Conservation (phyloP, 2,329 filamentous ascomycete species). For the Diaporthe sp. region DNA sequence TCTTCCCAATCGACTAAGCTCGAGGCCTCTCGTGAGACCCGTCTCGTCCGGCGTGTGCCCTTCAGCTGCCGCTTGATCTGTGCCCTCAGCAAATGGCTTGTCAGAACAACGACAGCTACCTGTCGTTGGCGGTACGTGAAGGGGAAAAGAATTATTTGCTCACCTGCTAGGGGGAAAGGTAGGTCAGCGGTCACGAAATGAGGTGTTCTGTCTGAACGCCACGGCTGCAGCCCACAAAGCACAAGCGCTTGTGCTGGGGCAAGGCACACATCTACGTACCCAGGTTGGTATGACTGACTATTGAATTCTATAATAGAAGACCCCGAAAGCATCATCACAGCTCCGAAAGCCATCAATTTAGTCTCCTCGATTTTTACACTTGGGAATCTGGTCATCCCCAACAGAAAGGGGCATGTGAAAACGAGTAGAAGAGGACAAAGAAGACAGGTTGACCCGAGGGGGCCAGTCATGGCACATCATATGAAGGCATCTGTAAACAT, state of each 20-base stretch:
- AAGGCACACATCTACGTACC: background rate
- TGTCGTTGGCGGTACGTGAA: background rate
- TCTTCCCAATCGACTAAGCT: background rate
- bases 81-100: background rate
- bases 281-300: constrained; percentile 3
- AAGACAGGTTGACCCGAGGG: background rate
- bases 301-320: background rate
- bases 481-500: background rate
- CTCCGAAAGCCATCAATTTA: background rate
- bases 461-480: constrained; percentile 1
- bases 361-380: background rate
- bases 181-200: background rate
- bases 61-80: background rate
- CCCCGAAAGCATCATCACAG: background rate
- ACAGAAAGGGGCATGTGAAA: background rate
- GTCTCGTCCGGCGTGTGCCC: background rate
- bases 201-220: background rate
- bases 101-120: background rate
- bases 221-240: background rate
- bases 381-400: background rate
- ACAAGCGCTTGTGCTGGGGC: constrained; percentile 1
- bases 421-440: background rate
- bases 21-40: background rate
- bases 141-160: no score
- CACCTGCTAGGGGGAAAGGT: background rate